Conservation (phyloP, 2,329 filamentous ascomycete genomes). For the Dactylellina cionopaga region DNA sequence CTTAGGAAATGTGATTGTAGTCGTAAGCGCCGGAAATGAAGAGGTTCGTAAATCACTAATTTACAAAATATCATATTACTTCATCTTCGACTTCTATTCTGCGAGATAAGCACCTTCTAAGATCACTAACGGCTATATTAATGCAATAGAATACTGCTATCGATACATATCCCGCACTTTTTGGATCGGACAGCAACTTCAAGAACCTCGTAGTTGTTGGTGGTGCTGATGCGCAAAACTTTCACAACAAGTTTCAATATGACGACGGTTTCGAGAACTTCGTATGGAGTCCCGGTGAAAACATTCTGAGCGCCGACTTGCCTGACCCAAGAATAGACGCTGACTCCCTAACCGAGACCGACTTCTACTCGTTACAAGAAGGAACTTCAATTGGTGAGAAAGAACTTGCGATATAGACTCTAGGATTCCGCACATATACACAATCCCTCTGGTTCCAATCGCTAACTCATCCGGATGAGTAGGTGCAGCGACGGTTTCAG, state of each 20-base stretch:
- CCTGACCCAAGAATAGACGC: neutral
- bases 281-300: neutral
- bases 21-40: conserved; percentile 1
- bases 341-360: neutral
- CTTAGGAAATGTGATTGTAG: conserved; percentile 12
- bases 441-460: no score
- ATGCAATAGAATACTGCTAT: neutral
- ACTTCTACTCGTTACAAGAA: neutral
- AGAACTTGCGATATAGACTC: no score
- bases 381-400: neutral
- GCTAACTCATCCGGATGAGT: no score
- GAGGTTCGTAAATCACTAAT: neutral
- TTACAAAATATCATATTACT: neutral
- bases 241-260: neutral
- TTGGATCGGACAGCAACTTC: neutral
- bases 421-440: no score
- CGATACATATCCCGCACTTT: neutral
- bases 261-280: neutral
- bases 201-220: neutral
- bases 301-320: neutral
- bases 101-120: no score
- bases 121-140: no score
- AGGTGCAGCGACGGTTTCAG: conserved; percentile 2
- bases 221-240: neutral
- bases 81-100: no score